Evolutionary conservation across 2,329 filamentous ascomycete species (phyloP).

Genomic region (Talaromyces sp.): DNA sequence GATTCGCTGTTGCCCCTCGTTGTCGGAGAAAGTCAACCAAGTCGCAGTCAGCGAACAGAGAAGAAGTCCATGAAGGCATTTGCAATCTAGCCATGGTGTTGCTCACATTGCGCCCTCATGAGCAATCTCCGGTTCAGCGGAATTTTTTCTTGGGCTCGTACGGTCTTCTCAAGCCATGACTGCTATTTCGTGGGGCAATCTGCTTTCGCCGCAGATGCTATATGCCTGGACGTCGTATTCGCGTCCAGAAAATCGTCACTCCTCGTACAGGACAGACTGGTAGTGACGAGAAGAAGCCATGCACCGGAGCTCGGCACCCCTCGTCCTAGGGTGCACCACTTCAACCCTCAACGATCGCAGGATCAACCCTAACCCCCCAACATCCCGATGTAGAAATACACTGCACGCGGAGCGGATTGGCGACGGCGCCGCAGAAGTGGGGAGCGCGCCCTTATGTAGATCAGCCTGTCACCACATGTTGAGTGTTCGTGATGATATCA

Average conservation of each 20-base stretch:
- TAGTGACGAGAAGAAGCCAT: too few relatives aligned
- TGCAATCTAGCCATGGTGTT: neutral
- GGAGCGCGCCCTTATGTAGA: slow-evolving; percentile 1
- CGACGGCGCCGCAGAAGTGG: neutral
- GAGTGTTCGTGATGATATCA: neutral
- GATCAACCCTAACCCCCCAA: neutral
- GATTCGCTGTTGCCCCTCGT: too few relatives aligned
- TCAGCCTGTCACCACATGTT: neutral
- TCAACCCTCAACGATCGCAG: too few relatives aligned
- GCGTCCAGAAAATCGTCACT: too few relatives aligned
- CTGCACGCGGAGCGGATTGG: neutral
- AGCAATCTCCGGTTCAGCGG: neutral
- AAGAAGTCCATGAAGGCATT: too few relatives aligned
- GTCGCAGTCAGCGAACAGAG: too few relatives aligned
- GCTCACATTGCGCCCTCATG: neutral
- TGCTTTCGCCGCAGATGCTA: too few relatives aligned
- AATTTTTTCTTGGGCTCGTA: too few relatives aligned
- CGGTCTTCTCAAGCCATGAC: neutral
- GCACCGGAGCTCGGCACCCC: neutral
- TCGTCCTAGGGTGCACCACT: neutral
- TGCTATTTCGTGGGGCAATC: neutral
- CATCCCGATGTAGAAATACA: neutral
- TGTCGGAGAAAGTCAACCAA: too few relatives aligned
- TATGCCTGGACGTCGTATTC: too few relatives aligned
- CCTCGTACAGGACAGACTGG: too few relatives aligned